phyloP scores from a whole-genome alignment of 202 grass and related monocot genomes.

The Cymbopogon flexuosus region DNA sequence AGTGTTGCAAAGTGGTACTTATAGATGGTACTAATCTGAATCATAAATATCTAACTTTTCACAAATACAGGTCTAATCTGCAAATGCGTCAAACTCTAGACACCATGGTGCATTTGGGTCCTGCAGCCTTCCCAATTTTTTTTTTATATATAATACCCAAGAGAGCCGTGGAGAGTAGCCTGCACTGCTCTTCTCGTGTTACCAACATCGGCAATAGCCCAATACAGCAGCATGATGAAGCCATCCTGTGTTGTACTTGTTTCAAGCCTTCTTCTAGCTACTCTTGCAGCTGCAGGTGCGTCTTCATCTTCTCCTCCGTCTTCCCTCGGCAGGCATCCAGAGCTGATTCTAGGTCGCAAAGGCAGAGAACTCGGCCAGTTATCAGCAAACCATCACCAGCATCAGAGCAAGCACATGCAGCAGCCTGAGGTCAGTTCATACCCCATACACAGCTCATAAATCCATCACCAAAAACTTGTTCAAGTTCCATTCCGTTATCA shows the following conservation, averaged over 20 bases:
- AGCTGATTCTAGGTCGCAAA: constrained; percentile 33
- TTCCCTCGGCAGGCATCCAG: not conserved
- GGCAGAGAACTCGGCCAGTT: constrained; percentile 16
- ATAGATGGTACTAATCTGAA: not conserved
- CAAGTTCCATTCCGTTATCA: not conserved
- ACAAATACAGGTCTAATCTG: not conserved
- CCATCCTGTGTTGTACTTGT: not conserved
- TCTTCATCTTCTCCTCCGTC: not conserved
- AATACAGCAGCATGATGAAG: constrained; percentile 29
- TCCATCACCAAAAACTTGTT: not conserved
- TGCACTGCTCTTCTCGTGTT: not conserved
- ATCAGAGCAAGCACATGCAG: not conserved
- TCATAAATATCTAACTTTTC: not conserved
- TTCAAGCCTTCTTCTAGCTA: constrained; percentile 17
- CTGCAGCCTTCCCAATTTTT: not conserved
- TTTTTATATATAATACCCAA: not conserved
- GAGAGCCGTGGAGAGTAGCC: not conserved
- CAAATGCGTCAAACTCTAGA: not conserved
- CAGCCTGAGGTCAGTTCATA: constrained; percentile 31
- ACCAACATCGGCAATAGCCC: not conserved
- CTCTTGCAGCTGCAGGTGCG: not conserved
- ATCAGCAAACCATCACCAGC: not conserved
- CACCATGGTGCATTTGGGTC: not conserved
- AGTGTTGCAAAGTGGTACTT: constrained; percentile 3
- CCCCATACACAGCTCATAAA: not conserved